phyloP scores from a whole-genome alignment of 2,329 filamentous ascomycete species.

The Tolypocladium nubicola region DNA sequence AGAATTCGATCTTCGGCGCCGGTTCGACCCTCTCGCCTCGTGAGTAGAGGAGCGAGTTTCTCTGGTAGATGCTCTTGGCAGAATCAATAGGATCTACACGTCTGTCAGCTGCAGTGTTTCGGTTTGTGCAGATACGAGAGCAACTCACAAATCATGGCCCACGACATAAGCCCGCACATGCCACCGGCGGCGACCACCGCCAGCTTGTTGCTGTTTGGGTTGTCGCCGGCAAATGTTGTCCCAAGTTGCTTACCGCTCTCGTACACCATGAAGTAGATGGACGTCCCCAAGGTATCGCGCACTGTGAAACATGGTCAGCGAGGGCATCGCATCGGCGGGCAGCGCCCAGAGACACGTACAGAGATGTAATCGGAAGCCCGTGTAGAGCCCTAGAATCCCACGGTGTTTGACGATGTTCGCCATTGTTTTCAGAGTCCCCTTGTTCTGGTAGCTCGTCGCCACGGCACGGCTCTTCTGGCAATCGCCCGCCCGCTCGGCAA shows the following conservation, averaged over 20 bases:
- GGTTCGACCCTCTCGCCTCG: constrained; percentile 53
- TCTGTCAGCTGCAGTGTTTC: constrained; percentile 2
- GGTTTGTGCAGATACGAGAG: neutral
- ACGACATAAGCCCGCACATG: constrained; percentile 73
- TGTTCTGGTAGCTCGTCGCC: constrained; percentile 62
- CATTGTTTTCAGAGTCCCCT: constrained; percentile 67
- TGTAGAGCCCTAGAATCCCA: constrained; percentile 65
- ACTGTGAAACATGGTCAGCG: constrained; percentile 34
- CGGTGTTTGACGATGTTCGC: constrained; percentile 67
- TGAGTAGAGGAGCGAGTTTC: constrained; percentile 63
- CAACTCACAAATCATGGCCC: constrained; percentile 61
- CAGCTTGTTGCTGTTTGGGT: constrained; percentile 65
- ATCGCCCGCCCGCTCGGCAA: constrained; percentile 38
- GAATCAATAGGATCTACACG: constrained; percentile 60
- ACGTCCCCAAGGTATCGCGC: constrained; percentile 72
- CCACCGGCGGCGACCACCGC: constrained; percentile 71
- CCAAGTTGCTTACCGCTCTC: constrained; percentile 77
- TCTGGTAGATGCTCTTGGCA: constrained; percentile 77
- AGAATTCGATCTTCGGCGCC: constrained; percentile 66
- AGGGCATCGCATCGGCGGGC: neutral
- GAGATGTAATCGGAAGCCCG: constrained; percentile 68
- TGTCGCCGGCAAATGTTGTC: constrained; percentile 61
- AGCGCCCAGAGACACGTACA: constrained; percentile 38
- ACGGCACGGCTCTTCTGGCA: constrained; percentile 43
- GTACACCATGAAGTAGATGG: constrained; percentile 83